Evolutionary conservation across 164 flowering plant species (phyloP), one percentile per base, ranked within the genome.

Genomic region (Brasenia schreberi): DNA sequence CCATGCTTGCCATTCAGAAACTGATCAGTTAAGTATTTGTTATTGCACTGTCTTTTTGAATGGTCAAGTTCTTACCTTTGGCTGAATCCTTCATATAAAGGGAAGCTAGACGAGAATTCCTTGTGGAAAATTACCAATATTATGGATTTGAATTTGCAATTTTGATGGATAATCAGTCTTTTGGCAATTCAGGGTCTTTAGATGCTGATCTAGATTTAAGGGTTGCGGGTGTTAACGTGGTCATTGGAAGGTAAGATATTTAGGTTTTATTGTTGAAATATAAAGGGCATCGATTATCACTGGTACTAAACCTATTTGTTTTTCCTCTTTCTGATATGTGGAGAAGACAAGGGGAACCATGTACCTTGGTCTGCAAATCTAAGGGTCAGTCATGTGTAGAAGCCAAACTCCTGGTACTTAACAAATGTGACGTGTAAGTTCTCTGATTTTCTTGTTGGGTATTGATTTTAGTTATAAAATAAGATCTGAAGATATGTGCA

Each of bases 381-480:
- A 78, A 69, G 67, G 96, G 93, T 65, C 81, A 86, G 66, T 91
- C 95, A 43, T 94, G 99, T 69, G 95, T 94, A 10, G 83, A 81
- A 23, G 87, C 72, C 84, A 94, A 92, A 81, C 87, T 94, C 62
- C 65, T 69, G 68, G 78, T 84, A 63, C 91, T 91, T 52, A 94
- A 87, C 77, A 87, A 85, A 59, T 94, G 99, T 80, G 96, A 87
- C 74, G 71, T 84, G 98, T 93, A 81, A 84, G 94, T 71, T 61
- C 27, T 64, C 49, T 67, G 60, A 43, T 18, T 52, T 44, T 65
- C 11, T 19, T 7, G 63, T 61, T 18, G 23, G 18, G 12, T 49
- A 49, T 9, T 49, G 53, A 49, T 49, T 49, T 49, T 49, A 7
- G 12, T 49, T 49, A 12, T 49, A 49, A 7, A 7, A 49, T 49